Base-by-base conservation (phyloP, 2,329 filamentous ascomycete genomes). In the Byssothecium circinans region DNA sequence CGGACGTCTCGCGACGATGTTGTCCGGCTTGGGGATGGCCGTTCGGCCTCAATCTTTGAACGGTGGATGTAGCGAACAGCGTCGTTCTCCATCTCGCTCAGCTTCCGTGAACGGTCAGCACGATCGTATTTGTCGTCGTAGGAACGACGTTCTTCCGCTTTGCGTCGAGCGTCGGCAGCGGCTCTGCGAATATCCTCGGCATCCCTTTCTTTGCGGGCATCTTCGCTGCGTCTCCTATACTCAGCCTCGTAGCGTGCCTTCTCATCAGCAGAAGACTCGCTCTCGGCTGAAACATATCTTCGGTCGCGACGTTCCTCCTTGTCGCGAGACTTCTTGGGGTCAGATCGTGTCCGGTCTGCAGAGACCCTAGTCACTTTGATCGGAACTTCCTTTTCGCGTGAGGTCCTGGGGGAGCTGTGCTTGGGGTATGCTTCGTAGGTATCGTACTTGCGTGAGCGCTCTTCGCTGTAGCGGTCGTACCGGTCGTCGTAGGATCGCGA, bases 301-400 rank as follows among this genome's bases (percentile, higher is more conserved):
- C 53, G 67, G 8, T 75, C 72, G 45, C 64, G 62, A 36, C 67
- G 67, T 8, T 67, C 62, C 29, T 76, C 74, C 49, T 67, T 67
- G 37, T 75, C 71, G 41, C 65, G 64, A 37, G 64, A 62, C 54
- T 71, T 68, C 48, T 64, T 68, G 50, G 67, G 65, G 41, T 77
- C 73, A 32, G 65, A 67, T 32, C 73, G 63, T 10, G 66, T 58
- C 23, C 70, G 65, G 50, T 76, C 74, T 23, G 52, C 60, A 19
- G 68, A 64, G 44, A 62, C 62, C 33, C 52, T 59, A 46, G 52
- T 59, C 45, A 49, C 58, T 51, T 53, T 57, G 43, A 44, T 48
- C 14, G 44, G 47, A 15, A 55, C 48, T 43, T 68, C 64, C 52
- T 67, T 67, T 14, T 68, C 64, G 29, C 65, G 65, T 7, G 60